Conservation (phyloP, 352 stramenopile genomes). For the Phytophthora ohioensis region DNA sequence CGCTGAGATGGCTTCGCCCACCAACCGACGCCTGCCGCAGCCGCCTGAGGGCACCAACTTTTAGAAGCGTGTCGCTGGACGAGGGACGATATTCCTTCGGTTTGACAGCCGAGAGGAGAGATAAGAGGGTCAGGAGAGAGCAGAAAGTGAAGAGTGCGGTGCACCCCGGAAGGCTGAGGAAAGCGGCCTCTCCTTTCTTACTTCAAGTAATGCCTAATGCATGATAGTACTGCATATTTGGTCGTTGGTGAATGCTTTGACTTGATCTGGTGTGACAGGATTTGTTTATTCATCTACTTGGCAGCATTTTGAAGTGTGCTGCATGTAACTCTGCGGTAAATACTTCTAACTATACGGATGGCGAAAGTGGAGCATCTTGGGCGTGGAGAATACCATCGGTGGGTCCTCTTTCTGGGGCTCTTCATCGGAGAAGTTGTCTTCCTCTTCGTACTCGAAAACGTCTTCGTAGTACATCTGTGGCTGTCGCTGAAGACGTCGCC, state of each 20-base stretch:
- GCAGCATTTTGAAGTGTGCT: constrained; percentile 10
- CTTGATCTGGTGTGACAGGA: constrained; percentile 8
- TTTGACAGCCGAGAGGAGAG: constrained; percentile 18
- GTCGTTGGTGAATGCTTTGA: not conserved
- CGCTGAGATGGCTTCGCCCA: constrained; percentile 89
- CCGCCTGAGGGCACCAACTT: constrained; percentile 92
- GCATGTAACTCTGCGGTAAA: constrained; percentile 27
- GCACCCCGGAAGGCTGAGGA: constrained; percentile 13
- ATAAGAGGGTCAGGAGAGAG: constrained; percentile 16
- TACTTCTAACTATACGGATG: constrained; percentile 40
- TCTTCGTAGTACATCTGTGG: constrained; percentile 11
- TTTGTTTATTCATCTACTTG: constrained; percentile 11
- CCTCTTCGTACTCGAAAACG: constrained; percentile 19
- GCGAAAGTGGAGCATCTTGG: constrained; percentile 31
- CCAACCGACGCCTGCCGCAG: constrained; percentile 92
- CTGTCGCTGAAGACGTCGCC: constrained; percentile 17
- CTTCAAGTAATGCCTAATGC: constrained; percentile 45
- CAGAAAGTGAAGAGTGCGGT: constrained; percentile 2
- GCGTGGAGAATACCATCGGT: constrained; percentile 30
- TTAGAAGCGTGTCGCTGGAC: constrained; percentile 64
- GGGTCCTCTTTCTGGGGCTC: constrained; percentile 38
- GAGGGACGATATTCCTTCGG: constrained; percentile 13
- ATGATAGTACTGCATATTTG: constrained; percentile 45
- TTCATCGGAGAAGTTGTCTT: constrained; percentile 26
- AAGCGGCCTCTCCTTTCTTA: constrained; percentile 12